Evolutionary conservation across 2,329 filamentous ascomycete species (phyloP), one percentile per base, ranked within the genome.

Genomic region (Botrytis tulipae): DNA sequence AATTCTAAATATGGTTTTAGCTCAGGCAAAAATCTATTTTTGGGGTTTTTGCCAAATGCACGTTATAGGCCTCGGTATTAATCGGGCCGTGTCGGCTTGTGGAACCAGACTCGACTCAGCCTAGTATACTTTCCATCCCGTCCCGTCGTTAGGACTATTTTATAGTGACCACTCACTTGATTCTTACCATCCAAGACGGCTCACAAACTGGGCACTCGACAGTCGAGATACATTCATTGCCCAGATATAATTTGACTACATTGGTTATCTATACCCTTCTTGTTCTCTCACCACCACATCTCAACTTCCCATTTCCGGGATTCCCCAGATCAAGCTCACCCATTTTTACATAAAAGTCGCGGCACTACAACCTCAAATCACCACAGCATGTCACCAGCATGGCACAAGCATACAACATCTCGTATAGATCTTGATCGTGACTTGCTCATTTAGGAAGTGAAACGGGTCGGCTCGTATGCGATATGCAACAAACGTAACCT

Each of bases 381-480:
- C n/a, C 46, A 20, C 22, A 67, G n/a, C 65, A 67, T 54, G 51
- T 40, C 46, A 67, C 65, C 51, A 67, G 16, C 46, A 54, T 67
- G 20, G 7, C 25, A 35, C 65, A 51, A 67, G 46, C 32, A 67
- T 63, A 8, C 25, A 22, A 63, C 10, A 63, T 54, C 46, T 40
- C 65, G 46, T 67, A 67, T 54, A 67, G 18, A 67, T 20, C 46
- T n/a, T 14, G 46, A 20, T 29, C 32, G 35, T 40, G 46, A 67
- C 46, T 54, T 67, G 18, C 46, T 18, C 16, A 14, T 54, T 54
- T 40, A 10, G 46, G 65, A 18, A 54, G 22, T 29, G 46, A 14
- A 20, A 40, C 65, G 65, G 65, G 65, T 67, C 65, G 65, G 65
- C 65, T 67, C 65, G 65, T 67, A 67, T 67, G 20, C 32, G 65